Conservation (phyloP, 805 yeast species). For the Jamesozyma gamospora region DNA sequence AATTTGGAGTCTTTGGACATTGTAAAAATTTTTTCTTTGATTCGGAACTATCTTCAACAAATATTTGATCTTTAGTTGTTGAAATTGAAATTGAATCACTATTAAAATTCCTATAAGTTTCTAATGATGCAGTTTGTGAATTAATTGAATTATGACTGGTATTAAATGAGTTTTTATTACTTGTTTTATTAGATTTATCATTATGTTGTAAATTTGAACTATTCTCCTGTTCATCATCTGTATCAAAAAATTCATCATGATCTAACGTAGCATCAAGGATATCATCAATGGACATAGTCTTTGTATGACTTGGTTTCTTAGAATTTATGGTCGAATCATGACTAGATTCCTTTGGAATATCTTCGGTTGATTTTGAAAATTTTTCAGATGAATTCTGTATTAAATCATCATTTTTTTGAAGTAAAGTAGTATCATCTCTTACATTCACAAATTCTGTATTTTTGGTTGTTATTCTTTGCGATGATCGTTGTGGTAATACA, state of each 20-base stretch:
- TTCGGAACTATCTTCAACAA: neutral
- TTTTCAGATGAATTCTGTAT: neutral
- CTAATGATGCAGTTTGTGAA: neutral
- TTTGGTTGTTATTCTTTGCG: neutral
- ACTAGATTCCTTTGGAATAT: neutral
- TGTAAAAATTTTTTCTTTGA: neutral
- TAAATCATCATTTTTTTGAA: neutral
- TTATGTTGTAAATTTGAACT: no score
- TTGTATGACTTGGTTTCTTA: conserved; percentile 4
- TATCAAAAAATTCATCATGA: conserved; percentile 7
- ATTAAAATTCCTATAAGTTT: neutral
- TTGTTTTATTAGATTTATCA: no score
- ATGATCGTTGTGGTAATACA: neutral
- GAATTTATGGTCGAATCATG: neutral
- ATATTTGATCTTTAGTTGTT: neutral
- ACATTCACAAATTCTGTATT: neutral
- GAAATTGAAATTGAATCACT: neutral
- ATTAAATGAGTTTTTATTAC: no score
- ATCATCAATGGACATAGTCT: conserved; percentile 16
- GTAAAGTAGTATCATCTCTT: neutral
- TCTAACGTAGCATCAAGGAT: conserved; percentile 18
- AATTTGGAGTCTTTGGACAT: conserved; percentile 2
- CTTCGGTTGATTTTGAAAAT: neutral
- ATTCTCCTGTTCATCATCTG: neutral
- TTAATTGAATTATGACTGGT: no score